Percentiles rank a stretch among this genome's conserved stretches.
phyloP scores from a whole-genome alignment of 208 protist genomes.

The Acanthamoeba castellanii region DNA sequence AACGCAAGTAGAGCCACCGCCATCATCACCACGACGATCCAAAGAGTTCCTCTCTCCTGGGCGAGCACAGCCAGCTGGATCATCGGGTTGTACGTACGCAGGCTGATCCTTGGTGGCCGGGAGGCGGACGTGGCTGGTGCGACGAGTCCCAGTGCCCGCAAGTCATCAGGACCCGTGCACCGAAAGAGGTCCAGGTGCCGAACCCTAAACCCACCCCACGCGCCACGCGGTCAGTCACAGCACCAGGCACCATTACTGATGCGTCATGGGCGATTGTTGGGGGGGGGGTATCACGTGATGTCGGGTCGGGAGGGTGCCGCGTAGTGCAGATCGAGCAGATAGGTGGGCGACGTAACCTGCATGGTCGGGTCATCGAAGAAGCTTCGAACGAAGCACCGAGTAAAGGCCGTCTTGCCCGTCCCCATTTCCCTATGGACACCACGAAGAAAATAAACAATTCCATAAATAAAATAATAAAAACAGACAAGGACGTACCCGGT shows the following conservation, averaged over 20 bases:
- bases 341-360: neutral
- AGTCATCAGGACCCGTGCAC: neutral
- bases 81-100: neutral
- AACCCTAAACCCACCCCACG: neutral
- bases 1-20: too few species aligned
- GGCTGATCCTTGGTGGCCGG: neutral
- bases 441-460: neutral
- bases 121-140: neutral
- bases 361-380: neutral
- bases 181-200: constrained; percentile 17
- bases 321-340: constrained; percentile 35
- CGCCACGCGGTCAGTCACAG: neutral
- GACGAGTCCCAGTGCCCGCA: neutral
- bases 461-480: neutral
- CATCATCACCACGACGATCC: too few species aligned
- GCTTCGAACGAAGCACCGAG: neutral
- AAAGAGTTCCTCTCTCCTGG: neutral
- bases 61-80: neutral
- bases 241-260: neutral
- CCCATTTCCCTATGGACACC: neutral
- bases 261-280: neutral
- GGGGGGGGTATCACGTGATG: neutral
- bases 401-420: constrained; percentile 19
- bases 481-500: neutral
- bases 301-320: neutral